These are phyloP conservation scores for Silene vulgaris DNA, from an alignment of 179 eudicot genomes.

Conservation along the genomic window DNA sequence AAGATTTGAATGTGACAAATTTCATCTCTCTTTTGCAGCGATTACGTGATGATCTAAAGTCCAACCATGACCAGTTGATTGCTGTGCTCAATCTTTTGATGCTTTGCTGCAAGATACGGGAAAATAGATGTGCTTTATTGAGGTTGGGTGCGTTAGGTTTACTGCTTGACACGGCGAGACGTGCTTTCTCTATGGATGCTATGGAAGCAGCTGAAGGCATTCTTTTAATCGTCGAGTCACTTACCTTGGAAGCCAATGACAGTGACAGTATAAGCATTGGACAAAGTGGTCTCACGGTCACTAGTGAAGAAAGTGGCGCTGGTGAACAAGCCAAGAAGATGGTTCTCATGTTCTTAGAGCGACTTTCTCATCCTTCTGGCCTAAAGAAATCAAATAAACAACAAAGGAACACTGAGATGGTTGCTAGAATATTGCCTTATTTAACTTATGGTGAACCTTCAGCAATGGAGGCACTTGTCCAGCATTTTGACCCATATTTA, in stretches of 20 bases:
- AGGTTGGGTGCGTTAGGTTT: constrained; percentile 76
- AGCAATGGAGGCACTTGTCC: constrained; percentile 96
- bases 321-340: constrained; percentile 97
- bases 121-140: constrained; percentile 79
- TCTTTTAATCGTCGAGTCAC: constrained; percentile 89
- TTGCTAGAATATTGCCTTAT: constrained; percentile 95
- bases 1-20: no score
- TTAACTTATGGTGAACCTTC: constrained; percentile 95
- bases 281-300: constrained; percentile 62
- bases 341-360: constrained; percentile 91
- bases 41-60: constrained; percentile 80
- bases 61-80: constrained; percentile 86
- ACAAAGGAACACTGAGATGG: constrained; percentile 99
- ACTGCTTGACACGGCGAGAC: constrained; percentile 94
- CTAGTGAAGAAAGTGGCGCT: constrained; percentile 74
- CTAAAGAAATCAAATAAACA: constrained; percentile 89
- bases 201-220: constrained; percentile 99
- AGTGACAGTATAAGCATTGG: constrained; percentile 70
- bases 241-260: constrained; percentile 95
- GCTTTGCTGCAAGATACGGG: constrained; percentile 94
- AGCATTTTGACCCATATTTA: constrained; percentile 80
- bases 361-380: constrained; percentile 78
- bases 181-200: constrained; percentile 95
- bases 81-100: constrained; percentile 87
- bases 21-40: constrained; percentile 41